Evolutionary conservation across 306 rosid species (phyloP), one percentile per base, ranked within the genome.

Genomic region (Casuarina glauca): DNA sequence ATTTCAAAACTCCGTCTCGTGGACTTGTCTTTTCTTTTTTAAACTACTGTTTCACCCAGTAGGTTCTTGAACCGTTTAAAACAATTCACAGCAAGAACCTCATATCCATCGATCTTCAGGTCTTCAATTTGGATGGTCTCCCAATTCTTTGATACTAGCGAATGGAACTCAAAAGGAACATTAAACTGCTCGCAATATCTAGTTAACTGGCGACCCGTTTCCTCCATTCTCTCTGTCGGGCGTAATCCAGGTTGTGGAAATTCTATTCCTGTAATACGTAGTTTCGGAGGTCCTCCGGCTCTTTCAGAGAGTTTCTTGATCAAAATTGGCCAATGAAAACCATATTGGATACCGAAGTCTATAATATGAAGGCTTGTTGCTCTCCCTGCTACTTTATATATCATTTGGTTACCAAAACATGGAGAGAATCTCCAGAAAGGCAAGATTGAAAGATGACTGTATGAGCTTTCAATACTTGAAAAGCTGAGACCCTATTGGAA

Each of bases 161-260:
- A 91, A 53, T 87, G 84, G 75, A 81, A 93, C 81, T 88, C 87
- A 71, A 93, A 93, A 36, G 97, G 93, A 55, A 93, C 94, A 17
- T 84, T 76, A 74, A 91, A 91, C 4, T 92, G 90, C 78, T 83
- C 35, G 12, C 97, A 93, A 78, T 93, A 91, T 42, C 74, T 91
- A 42, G 81, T 87, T 41, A 93, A 79, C 70, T 90, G 97, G 17
- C 87, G 88, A 4, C 98, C 98, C 2, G 90, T 93, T 78, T 93
- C 98, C 81, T 87, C 91, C 6, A 89, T 82, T 74, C 91, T 80
- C 49, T 88, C 91, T 1, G 90, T 69, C 0, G 98, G 98, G 17
- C 93, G 88, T 76, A 93, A 93, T n/a, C 98, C 97, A 2, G 85
- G 80, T 70, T 87, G 95, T n/a, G 98, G 98, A 86, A 85, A 48